Evolutionary conservation across 2,329 filamentous ascomycete genomes (phyloP).

Genomic region (Cordyceps cicadae): DNA sequence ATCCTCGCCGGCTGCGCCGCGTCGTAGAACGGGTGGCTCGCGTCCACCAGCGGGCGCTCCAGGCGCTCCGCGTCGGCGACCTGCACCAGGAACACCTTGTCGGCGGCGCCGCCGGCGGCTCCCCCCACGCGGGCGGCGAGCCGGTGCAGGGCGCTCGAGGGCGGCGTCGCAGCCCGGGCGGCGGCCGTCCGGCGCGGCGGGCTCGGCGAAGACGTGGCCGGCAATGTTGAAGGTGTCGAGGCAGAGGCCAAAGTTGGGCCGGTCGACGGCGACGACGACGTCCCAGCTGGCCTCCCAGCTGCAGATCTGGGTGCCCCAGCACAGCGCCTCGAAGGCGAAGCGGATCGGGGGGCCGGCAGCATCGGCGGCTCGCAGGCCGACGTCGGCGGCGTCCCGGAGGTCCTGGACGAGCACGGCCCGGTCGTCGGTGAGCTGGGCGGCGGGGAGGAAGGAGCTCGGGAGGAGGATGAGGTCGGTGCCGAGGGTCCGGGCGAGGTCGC

Average conservation of each 20-base stretch:
- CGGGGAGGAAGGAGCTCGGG: slow-evolving; percentile 60
- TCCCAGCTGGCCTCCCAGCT: slow-evolving; percentile 65
- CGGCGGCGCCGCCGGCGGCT: slow-evolving; percentile 37
- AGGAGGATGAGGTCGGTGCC: slow-evolving; percentile 66
- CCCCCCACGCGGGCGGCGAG: slow-evolving; percentile 47
- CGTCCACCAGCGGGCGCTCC: slow-evolving; percentile 44
- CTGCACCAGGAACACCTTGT: slow-evolving; percentile 66
- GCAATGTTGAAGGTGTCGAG: slow-evolving; percentile 72
- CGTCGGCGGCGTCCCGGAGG: slow-evolving; percentile 54
- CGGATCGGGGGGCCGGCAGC: slow-evolving; percentile 40
- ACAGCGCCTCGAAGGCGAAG: slow-evolving; percentile 64
- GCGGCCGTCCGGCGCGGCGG: slow-evolving; percentile 41
- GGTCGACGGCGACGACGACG: slow-evolving; percentile 53
- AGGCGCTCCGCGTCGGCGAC: slow-evolving; percentile 64
- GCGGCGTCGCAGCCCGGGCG: slow-evolving; percentile 44
- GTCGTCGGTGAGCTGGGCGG: slow-evolving; percentile 35
- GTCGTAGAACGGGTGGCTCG: slow-evolving; percentile 29
- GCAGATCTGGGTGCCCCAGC: slow-evolving; percentile 60
- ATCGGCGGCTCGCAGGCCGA: slow-evolving; percentile 43
- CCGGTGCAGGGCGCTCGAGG: slow-evolving; percentile 38
- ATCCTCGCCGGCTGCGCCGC: slow-evolving; percentile 43
- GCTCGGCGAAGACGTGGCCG: slow-evolving; percentile 61
- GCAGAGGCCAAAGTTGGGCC: slow-evolving; percentile 65
- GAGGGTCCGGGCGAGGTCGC: slow-evolving; percentile 54
- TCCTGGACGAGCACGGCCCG: slow-evolving; percentile 52